Conservation (phyloP, 1,284 basidiomycete species). For the Sporisorium iseilematis-ciliati region DNA sequence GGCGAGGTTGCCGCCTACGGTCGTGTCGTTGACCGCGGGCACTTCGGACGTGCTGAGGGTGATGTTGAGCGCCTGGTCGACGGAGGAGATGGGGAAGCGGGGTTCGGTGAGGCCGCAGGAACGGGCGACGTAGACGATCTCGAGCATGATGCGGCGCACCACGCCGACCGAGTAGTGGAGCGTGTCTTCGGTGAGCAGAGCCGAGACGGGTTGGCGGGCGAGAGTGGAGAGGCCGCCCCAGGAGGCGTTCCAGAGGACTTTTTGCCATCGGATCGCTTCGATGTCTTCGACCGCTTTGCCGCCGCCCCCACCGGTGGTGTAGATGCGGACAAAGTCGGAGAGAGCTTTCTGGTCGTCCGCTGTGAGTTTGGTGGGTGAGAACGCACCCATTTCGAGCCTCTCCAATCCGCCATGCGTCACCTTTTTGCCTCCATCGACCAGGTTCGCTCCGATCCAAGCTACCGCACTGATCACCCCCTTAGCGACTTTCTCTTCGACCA, state of each 20-base stretch:
- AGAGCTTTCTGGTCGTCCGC: slow-evolving; percentile 63
- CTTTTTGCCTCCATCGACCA: slow-evolving; percentile 45
- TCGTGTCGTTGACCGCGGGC: background rate
- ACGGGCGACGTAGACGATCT: slow-evolving; percentile 71
- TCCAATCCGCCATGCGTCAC: slow-evolving; percentile 58
- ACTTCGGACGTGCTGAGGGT: slow-evolving; percentile 39
- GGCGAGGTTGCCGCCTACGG: slow-evolving; percentile 18
- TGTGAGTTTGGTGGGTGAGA: slow-evolving; percentile 22
- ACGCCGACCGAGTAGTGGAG: slow-evolving; percentile 70
- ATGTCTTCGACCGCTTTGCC: slow-evolving; percentile 71
- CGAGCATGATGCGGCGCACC: slow-evolving; percentile 70
- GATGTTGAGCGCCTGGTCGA: slow-evolving; percentile 55
- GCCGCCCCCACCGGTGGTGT: slow-evolving; percentile 70
- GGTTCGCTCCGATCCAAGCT: slow-evolving; percentile 72
- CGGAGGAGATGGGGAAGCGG: slow-evolving; percentile 40
- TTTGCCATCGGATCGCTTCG: slow-evolving; percentile 73
- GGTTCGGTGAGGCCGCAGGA: slow-evolving; percentile 60
- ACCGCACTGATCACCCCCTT: slow-evolving; percentile 68
- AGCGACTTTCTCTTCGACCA: slow-evolving; percentile 57
- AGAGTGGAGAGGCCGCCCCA: slow-evolving; percentile 71
- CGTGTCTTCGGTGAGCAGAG: slow-evolving; percentile 66
- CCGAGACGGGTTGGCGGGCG: slow-evolving; percentile 70
- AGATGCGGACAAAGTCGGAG: slow-evolving; percentile 67
- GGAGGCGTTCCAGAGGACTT: slow-evolving; percentile 68
- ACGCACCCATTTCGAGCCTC: slow-evolving; percentile 70